Conservation (phyloP, 2,329 filamentous ascomycete genomes). For the Malbranchea zuffiana region DNA sequence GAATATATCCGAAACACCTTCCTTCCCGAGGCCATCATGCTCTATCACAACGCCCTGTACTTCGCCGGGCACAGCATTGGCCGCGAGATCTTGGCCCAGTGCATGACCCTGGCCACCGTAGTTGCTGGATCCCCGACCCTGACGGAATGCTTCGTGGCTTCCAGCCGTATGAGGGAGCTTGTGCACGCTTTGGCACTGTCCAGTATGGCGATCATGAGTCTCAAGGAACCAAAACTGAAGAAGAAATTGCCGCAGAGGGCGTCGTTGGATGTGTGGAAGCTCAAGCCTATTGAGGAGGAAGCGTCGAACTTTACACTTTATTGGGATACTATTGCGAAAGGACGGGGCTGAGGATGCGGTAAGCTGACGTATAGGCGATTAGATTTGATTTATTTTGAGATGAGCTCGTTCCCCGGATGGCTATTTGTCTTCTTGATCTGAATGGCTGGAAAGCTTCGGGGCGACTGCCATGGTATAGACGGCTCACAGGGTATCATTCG, state of each 20-base stretch:
- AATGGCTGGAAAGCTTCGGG: too few species aligned
- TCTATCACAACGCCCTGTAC: constrained; percentile 71
- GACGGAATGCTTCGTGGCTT: constrained; percentile 51
- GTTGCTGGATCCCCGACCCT: constrained; percentile 61
- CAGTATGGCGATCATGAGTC: constrained; percentile 53
- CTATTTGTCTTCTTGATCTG: too few species aligned
- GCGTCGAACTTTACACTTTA: constrained; percentile 5
- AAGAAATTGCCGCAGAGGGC: constrained; percentile 28
- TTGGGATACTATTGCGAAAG: constrained; percentile 7
- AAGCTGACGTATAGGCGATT: too few species aligned
- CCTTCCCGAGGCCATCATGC: constrained; percentile 74
- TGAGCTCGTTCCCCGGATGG: too few species aligned
- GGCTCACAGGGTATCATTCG: too few species aligned
- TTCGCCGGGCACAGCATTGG: constrained; percentile 64
- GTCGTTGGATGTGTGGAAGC: constrained; percentile 22
- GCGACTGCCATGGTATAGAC: too few species aligned
- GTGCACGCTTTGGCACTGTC: constrained; percentile 65
- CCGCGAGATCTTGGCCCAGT: constrained; percentile 66
- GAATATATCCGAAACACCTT: constrained; percentile 61
- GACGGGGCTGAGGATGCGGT: too few species aligned
- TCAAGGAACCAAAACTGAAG: constrained; percentile 24
- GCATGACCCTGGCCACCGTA: constrained; percentile 75
- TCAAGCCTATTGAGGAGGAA: constrained; percentile 14
- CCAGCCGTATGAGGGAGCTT: constrained; percentile 61
- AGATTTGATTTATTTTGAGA: too few species aligned